Percentiles rank a stretch among this genome's conserved stretches.
Evolutionary conservation across 176 grass and related monocot species (phyloP).

Genomic region (Ananas comosus): DNA sequence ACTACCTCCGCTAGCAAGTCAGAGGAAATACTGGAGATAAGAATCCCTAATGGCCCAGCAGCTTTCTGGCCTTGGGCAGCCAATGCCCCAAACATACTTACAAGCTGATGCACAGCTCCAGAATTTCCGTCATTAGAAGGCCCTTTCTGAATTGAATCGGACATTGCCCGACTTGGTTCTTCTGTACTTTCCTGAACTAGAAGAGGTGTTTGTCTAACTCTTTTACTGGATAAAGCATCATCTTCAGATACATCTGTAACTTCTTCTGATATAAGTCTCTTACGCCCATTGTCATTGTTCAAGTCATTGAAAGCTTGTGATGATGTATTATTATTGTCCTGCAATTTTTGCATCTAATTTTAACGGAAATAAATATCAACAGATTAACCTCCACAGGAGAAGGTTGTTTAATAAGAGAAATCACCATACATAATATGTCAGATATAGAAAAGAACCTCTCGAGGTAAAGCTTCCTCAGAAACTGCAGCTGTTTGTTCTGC

Average conservation of each 20-base stretch:
- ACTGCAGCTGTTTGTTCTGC: conserved; percentile 18
- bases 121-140: conserved; percentile 47
- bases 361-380: background rate
- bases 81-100: conserved; percentile 85
- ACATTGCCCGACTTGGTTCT: conserved; percentile 23
- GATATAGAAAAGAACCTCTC: conserved; percentile 21
- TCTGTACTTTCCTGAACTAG: conserved; percentile 21
- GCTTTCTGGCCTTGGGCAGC: conserved; percentile 80
- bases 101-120: conserved; percentile 85
- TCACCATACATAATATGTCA: too few species aligned
- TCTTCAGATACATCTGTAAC: conserved; percentile 44
- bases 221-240: conserved; percentile 52
- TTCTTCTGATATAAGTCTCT: conserved; percentile 43
- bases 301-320: conserved; percentile 38
- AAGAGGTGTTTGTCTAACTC: conserved; percentile 33
- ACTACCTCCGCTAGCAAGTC: conserved; percentile 93
- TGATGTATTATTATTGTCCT: conserved; percentile 19
- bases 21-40: conserved; percentile 72
- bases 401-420: too few species aligned
- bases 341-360: background rate
- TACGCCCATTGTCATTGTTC: conserved; percentile 51
- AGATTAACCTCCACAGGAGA: background rate
- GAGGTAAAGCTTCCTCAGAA: conserved; percentile 26
- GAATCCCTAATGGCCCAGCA: conserved; percentile 64
- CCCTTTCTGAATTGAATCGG: conserved; percentile 18